Evolutionary conservation across 306 rosid species (phyloP), one percentile per base, ranked within the genome.

Genomic region (Dicorynia guianensis): DNA sequence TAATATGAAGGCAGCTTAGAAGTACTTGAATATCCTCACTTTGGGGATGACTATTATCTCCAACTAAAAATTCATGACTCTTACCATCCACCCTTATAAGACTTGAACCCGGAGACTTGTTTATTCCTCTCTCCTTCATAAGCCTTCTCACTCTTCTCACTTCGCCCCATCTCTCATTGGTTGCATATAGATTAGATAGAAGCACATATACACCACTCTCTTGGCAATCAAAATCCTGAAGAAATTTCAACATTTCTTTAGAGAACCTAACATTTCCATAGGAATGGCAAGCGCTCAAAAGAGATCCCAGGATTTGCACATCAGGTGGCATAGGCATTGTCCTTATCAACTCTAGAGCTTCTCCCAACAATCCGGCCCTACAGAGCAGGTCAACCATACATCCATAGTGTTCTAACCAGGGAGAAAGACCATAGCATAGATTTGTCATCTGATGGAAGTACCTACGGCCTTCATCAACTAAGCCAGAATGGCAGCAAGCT

Each of bases 261-360:
- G 97, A 81, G 78, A 87, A 86, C 66, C 81, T 89, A 15, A 77
- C 65, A 55, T 85, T 77, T 70, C 88, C 90, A 57, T 71, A 74
- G 57, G 89, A 79, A 68, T 75, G 86, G 66, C 84, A 89, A 63
- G 90, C 85, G 15, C 87, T 79, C 67, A 91, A 86, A 67, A 89
- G 85, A 81, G 93, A 86, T 68, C 97, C 97, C 79, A 88, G 75
- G 52, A 90, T 93, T 76, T 81, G 83, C 79, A 79, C 84, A 85
- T 90, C 98, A n/a, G 97, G 98, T 67, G 83, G 78, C 90, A 90
- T 87, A 5, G 92, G 88, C 98, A 93, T 90, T 61, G 81, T 78
- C 69, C 76, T 86, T 84, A 89, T 81, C 83, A 93, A 74, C 77
- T 76, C 85, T 57, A 72, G 77, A 48, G 98, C 97, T 83, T 90